Conservation (phyloP, 768 basidiomycete genomes). For the Galerina marginata region DNA sequence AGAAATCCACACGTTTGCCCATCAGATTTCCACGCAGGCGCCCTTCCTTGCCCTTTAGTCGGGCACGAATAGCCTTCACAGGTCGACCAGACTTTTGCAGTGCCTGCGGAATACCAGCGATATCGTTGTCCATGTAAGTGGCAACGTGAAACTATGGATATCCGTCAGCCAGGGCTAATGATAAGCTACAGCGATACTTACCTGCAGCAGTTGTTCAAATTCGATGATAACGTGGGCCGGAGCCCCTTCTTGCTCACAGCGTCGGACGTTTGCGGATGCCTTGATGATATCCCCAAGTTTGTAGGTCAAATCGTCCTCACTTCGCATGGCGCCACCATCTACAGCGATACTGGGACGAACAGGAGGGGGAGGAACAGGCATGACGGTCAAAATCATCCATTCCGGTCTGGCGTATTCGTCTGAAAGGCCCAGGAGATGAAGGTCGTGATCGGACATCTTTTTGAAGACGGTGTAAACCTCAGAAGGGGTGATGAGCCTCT, state of each 20-base stretch:
- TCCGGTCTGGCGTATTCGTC: constrained; percentile 97
- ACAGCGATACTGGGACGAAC: constrained; percentile 98
- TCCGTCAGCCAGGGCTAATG: background rate
- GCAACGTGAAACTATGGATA: constrained; percentile 89
- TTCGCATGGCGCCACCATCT: constrained; percentile 95
- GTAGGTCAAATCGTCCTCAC: constrained; percentile 98
- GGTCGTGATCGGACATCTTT: constrained; percentile 91
- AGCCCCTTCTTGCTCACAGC: constrained; percentile 95
- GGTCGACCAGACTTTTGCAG: constrained; percentile 97
- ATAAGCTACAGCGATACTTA: constrained; percentile 36
- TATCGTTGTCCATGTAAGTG: constrained; percentile 99
- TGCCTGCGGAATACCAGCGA: constrained; percentile 97
- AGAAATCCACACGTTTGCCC: constrained; percentile 99
- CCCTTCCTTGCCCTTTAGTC: constrained; percentile 98
- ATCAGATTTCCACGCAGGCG: constrained; percentile 97
- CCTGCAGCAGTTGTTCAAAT: constrained; percentile 95
- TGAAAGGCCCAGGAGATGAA: constrained; percentile 88
- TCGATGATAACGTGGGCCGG: constrained; percentile 95
- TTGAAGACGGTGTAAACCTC: constrained; percentile 95
- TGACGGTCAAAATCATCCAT: constrained; percentile 99
- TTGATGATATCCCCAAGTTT: constrained; percentile 98
- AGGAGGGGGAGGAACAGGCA: constrained; percentile 97
- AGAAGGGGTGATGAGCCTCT: constrained; percentile 79
- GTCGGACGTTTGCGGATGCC: constrained; percentile 88
- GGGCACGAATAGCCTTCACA: constrained; percentile 96